Evolutionary conservation across 257 asterid species (phyloP), one percentile per base, ranked within the genome.

Genomic region (Rehmannia glutinosa): DNA sequence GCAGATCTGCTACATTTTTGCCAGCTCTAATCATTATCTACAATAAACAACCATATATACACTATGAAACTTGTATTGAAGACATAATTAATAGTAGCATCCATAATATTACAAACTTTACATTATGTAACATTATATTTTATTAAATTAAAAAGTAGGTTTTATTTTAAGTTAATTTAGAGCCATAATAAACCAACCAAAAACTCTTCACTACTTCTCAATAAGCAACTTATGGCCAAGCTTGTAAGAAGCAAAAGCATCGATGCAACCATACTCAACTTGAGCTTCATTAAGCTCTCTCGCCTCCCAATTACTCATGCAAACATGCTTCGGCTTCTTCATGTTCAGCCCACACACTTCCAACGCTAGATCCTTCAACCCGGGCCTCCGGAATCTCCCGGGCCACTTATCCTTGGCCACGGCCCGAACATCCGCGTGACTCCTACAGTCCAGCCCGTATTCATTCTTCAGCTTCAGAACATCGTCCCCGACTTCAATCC

Each of bases 231-330:
- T 73, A 35, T 82, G 72, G 0, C 90, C 94, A 65, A 87, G 80
- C 84, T 77, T 85, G 76, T 69, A 87, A 2, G 94, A 87, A 51
- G 90, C 93, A 79, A 81, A 87, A 11, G 95, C 97, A 77, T 90
- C 93, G 35, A 83, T 62, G 42, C 93, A 87, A 1, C 86, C 94
- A 78, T 87, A 90, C 70, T 85, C 87, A 63, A 90, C 64, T 12
- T 87, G 91, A 0, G 35, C 27, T 0, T 62, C 65, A 51, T 5
- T 82, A 0, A 87, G 82, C 62, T 45, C 81, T 13, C 91, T 79
- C 1, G 83, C 83, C 71, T 87, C 85, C 96, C 96, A 90, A 39
- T 90, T 77, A 16, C 97, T 90, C 81, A 3, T 24, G 54, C 83
- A 64, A 23, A 86, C 77, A 45, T 81, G 81, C 74, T 53, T 23